Evolutionary conservation across 1,284 basidiomycete genomes (phyloP), one percentile per base, ranked within the genome.

Genomic region (Farysia itapuensis): DNA sequence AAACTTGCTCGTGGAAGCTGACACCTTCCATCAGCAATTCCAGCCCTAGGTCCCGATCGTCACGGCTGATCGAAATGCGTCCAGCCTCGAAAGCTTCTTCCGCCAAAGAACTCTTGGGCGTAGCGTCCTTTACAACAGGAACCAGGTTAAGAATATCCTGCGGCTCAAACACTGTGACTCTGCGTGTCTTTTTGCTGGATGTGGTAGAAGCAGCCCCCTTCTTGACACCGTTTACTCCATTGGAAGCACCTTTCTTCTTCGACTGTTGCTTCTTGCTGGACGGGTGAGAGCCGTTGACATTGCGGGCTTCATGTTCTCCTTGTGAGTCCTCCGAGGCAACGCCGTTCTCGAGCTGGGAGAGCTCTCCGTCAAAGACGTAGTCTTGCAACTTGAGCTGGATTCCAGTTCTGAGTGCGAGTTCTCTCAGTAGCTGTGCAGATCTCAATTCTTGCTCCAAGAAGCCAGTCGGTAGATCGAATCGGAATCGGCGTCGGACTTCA

Each of bases 21-120:
- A 83, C 77, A 30, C 79, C 81, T 53, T 83, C 82, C 34, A 80
- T 78, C 71, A 82, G 77, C 57, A 83, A 77, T 52, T 82, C 82
- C 32, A 82, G 76, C 19, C 82, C 82, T 44, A 81, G 70, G 39
- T 81, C 78, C 18, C 72, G 63, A 29, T 76, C 74, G 23, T 81
- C 81, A 18, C 80, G 79, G 63, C 77, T 77, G 67, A 83, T 79
- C 34, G 79, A 80, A 39, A 77, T 75, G 35, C 80, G 77, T 22
- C 82, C 82, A 24, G 79, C 79, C 51, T 81, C 80, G 47, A 83
- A 81, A 16, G 81, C 79, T 64, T 83, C 81, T 49, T 83, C 82
- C 19, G 81, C 80, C 25, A 82, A 75, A 13, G 77, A 54, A 50
- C 79, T 79, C 50, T 78, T 76, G 32, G 81, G 80, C 20, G 79